Percentiles rank a stretch among this genome's conserved stretches.
phyloP scores from a whole-genome alignment of 208 protist genomes.

The Leishmania major region DNA sequence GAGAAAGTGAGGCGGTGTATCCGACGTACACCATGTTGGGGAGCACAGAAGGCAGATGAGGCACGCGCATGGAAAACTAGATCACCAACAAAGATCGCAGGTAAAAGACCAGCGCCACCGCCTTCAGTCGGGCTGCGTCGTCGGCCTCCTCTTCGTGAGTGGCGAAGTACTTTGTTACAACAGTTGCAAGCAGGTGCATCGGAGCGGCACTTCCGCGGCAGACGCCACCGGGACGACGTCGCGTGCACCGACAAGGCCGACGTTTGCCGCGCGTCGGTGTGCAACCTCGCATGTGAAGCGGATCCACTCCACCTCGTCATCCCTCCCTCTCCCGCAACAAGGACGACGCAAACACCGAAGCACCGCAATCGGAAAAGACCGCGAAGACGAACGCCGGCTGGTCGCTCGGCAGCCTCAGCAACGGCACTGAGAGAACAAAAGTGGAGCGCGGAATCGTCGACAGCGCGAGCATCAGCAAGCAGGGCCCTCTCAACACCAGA shows the following conservation, averaged over 20 bases:
- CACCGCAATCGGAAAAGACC: too few species aligned
- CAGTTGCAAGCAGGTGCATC: background rate
- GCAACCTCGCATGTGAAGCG: background rate
- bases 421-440: background rate
- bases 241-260: background rate
- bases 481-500: background rate
- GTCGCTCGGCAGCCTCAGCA: too few species aligned
- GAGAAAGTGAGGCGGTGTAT: background rate
- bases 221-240: background rate
- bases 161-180: background rate
- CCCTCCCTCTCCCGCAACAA: too few species aligned
- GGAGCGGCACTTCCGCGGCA: background rate
- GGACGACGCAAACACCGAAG: too few species aligned
- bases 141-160: background rate
- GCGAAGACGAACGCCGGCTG: too few species aligned
- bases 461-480: background rate
- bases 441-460: background rate
- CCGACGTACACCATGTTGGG: background rate
- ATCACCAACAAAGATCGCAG: background rate
- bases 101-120: background rate
- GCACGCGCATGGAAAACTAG: background rate
- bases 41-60: background rate
- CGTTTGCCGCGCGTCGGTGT: background rate
- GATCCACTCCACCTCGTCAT: conserved; percentile 1
- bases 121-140: background rate